Evolutionary conservation across 306 rosid genomes (phyloP).

Genomic region (Quercus mongolica): DNA sequence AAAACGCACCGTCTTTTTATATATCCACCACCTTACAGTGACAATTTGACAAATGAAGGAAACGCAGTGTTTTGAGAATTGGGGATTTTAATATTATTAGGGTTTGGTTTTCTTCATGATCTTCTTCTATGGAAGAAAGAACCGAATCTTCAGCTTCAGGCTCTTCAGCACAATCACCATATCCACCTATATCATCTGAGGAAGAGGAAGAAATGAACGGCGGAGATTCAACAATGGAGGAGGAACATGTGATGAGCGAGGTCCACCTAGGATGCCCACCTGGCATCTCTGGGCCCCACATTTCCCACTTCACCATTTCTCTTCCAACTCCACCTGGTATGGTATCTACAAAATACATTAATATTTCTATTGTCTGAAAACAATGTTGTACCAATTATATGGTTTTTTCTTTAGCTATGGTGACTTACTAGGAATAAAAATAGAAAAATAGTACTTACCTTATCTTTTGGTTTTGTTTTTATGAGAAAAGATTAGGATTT

Average conservation of each 20-base stretch:
- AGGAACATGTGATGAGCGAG: slow-evolving; percentile 82
- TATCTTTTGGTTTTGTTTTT: no score
- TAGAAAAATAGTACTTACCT: no score
- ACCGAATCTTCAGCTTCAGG: background rate
- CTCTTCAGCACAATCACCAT: background rate
- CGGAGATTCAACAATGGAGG: slow-evolving; percentile 21
- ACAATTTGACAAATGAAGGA: no score
- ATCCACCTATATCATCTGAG: slow-evolving; percentile 1
- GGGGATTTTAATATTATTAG: background rate
- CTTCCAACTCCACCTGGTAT: slow-evolving; percentile 13
- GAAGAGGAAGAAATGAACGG: slow-evolving; percentile 10
- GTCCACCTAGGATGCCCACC: slow-evolving; percentile 88
- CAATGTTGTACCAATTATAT: no score
- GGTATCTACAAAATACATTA: no score
- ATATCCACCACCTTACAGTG: no score
- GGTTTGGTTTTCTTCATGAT: background rate
- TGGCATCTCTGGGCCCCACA: slow-evolving; percentile 49
- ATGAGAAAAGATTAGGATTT: no score
- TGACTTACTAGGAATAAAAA: no score
- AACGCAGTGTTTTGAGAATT: no score
- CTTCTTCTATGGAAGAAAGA: slow-evolving; percentile 11
- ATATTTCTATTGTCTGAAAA: no score
- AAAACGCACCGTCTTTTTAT: no score
- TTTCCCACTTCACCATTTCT: slow-evolving; percentile 63
- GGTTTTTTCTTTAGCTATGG: no score